These are phyloP conservation scores for Coniosporium apollinis DNA, from an alignment of 495 filamentous ascomycete species.

Conservation along the genomic window DNA sequence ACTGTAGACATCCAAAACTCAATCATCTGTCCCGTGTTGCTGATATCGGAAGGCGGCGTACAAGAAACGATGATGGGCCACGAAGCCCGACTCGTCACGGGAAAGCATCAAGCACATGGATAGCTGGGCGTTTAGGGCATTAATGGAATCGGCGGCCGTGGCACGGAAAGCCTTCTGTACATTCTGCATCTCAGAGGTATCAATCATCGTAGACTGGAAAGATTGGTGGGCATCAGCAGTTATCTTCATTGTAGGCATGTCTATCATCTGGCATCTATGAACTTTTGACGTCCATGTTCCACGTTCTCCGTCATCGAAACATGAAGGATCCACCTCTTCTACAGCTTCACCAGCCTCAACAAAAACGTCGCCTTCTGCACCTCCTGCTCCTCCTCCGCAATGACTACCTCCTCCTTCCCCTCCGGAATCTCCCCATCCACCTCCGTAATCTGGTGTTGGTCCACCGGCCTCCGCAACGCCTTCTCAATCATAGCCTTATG, in stretches of 20 bases:
- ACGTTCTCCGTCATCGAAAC: no score
- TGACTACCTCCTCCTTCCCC: slow-evolving; percentile 41
- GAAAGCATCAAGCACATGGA: slow-evolving; percentile 2
- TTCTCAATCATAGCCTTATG: slow-evolving; percentile 57
- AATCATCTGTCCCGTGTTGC: no score
- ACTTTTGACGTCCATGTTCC: no score
- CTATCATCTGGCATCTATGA: no score
- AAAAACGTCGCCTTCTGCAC: slow-evolving; percentile 75
- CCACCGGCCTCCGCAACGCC: slow-evolving; percentile 61
- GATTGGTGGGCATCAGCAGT: no score
- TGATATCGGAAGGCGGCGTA: slow-evolving; percentile 33
- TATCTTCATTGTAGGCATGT: no score
- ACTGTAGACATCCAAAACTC: no score
- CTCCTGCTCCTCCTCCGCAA: slow-evolving; percentile 77
- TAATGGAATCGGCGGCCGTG: no score
- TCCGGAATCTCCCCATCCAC: slow-evolving; percentile 44
- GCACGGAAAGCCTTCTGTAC: no score
- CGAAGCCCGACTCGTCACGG: slow-evolving; percentile 2
- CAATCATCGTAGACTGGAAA: no score
- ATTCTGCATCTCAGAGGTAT: no score
- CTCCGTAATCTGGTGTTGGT: slow-evolving; percentile 50
- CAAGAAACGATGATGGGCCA: slow-evolving; percentile 25
- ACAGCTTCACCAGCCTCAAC: slow-evolving; percentile 66
- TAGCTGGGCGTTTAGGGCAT: no score
- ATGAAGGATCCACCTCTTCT: slow-evolving; percentile 18